A percentile compares a stretch with the other conserved stretches of the same genome.
phyloP scores from a whole-genome alignment of 176 grass and related monocot species.

The Neostapfia colusana region DNA sequence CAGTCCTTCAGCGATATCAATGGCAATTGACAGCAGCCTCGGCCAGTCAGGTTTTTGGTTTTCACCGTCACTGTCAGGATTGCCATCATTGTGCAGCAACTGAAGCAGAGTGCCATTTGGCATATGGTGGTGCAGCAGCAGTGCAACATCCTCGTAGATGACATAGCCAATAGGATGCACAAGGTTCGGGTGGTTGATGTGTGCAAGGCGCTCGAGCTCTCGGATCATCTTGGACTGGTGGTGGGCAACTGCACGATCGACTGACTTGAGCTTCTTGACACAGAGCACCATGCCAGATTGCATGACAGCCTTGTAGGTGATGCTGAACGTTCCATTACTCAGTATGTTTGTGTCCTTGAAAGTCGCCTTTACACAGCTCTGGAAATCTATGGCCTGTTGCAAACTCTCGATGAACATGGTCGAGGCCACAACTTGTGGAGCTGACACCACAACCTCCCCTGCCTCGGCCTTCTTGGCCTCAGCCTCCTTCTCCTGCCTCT shows the following conservation, averaged over 20 bases:
- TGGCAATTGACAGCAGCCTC: slow-evolving; percentile 64
- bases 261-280: slow-evolving; percentile 84
- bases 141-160: slow-evolving; percentile 76
- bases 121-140: slow-evolving; percentile 77
- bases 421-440: slow-evolving; percentile 55
- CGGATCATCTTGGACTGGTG: slow-evolving; percentile 89
- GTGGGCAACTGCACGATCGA: slow-evolving; percentile 60
- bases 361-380: slow-evolving; percentile 64
- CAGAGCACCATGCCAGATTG: slow-evolving; percentile 82
- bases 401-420: slow-evolving; percentile 74
- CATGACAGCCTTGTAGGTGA: slow-evolving; percentile 78
- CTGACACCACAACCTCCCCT: slow-evolving; percentile 51
- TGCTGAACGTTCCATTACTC: slow-evolving; percentile 75
- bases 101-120: slow-evolving; percentile 78
- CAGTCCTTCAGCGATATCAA: slow-evolving; percentile 71
- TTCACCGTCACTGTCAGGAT: slow-evolving; percentile 1
- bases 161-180: slow-evolving; percentile 77
- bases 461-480: slow-evolving; percentile 56
- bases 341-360: slow-evolving; percentile 67
- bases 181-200: slow-evolving; percentile 76
- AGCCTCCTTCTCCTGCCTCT: slow-evolving; percentile 88
- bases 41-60: slow-evolving; percentile 69
- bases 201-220: slow-evolving; percentile 74
- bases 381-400: slow-evolving; percentile 91
- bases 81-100: slow-evolving; percentile 45